Evolutionary conservation across 352 stramenopile species (phyloP), one percentile per base, ranked within the genome.

Genomic region (Blastocystis sp.): DNA sequence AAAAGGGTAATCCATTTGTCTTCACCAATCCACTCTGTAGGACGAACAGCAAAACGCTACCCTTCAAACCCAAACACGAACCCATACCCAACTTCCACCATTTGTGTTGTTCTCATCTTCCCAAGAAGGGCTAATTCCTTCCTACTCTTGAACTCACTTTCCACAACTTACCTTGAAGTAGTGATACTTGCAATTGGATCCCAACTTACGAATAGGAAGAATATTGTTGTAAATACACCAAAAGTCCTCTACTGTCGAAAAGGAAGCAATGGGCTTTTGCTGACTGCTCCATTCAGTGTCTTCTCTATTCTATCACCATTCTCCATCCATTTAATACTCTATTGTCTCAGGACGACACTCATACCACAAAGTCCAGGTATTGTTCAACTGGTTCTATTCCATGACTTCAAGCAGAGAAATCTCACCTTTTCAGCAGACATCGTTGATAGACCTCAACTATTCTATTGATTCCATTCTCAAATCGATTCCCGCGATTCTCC

Each of bases 381-480:
- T 73, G 24, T 73, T 73, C 61, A 73, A 39, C 61, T 73, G 61
- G 51, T 46, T 73, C 61, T 73, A 73, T 66, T 37, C 12, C 12
- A 12, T 66, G 6, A 66, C 37, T 7, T 14, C 57, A 14, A 7
- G 11, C 9, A 66, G 7, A 42, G 12, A n/a, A 39, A 49, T 16
- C 42, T 12, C 1, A 35, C 21, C 11, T 29, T 35, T 11, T 71
- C 59, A 6, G 35, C 21, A 71, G 59, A 37, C 59, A 71, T 71
- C 42, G 59, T 21, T 42, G 59, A 71, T n/a, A n/a, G n/a, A n/a
- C n/a, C n/a, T n/a, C n/a, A n/a, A n/a, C n/a, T n/a, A n/a, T n/a
- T n/a, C n/a, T n/a, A n/a, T n/a, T n/a, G n/a, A n/a, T n/a, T n/a
- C n/a, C n/a, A n/a, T n/a, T n/a, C n/a, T n/a, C n/a, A n/a, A n/a